These are phyloP conservation scores for Penicillium sumatraense DNA, from an alignment of 2,329 filamentous ascomycete species.

Conservation along the genomic window DNA sequence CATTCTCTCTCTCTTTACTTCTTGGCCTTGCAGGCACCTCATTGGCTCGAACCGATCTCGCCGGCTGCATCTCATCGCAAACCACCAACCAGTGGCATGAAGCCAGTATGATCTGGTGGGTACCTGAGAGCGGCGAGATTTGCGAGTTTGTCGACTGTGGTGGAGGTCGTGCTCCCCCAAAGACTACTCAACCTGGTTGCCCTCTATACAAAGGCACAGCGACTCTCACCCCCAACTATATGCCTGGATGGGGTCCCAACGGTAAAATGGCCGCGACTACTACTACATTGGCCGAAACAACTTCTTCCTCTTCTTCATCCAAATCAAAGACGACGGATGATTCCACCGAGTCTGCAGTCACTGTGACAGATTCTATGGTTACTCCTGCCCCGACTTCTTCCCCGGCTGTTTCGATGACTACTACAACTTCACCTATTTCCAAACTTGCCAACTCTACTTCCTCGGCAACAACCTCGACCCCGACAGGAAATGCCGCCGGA, in stretches of 20 bases:
- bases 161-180: constrained; percentile 67
- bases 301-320: background rate
- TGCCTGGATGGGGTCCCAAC: constrained; percentile 27
- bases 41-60: constrained; percentile 30
- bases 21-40: constrained; percentile 20
- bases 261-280: constrained; percentile 23
- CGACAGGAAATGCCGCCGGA: constrained; percentile 16
- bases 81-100: constrained; percentile 32
- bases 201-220: constrained; percentile 31
- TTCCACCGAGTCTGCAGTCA: background rate
- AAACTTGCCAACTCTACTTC: constrained; percentile 5
- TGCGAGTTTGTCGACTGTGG: constrained; percentile 70
- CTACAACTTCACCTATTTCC: constrained; percentile 9
- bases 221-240: constrained; percentile 27
- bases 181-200: constrained; percentile 67
- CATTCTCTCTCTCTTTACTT: constrained; percentile 20
- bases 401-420: constrained; percentile 6
- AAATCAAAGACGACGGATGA: background rate
- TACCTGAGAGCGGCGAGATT: constrained; percentile 67
- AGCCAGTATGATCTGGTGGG: constrained; percentile 55
- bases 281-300: constrained; percentile 12
- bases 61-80: constrained; percentile 30
- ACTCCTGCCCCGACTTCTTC: constrained; percentile 6
- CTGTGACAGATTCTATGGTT: background rate
- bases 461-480: constrained; percentile 7